These are phyloP conservation scores for Tubosaeta sp. DNA, from an alignment of 768 basidiomycete genomes.

Conservation along the genomic window DNA sequence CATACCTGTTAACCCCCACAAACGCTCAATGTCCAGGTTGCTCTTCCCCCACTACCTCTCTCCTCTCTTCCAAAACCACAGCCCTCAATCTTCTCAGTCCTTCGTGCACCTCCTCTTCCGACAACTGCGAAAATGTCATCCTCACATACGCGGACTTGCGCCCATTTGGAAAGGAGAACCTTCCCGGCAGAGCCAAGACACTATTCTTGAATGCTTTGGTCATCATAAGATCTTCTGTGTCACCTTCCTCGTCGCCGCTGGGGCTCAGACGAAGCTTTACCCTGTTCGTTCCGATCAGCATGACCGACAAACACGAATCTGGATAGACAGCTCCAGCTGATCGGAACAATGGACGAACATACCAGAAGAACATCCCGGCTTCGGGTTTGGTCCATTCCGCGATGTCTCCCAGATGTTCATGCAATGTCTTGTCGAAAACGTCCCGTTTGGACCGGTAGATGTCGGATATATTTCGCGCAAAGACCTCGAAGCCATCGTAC, in stretches of 20 bases:
- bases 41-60: not conserved
- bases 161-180: conserved; percentile 64
- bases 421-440: conserved; percentile 66
- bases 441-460: conserved; percentile 68
- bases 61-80: conserved; percentile 18
- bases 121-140: conserved; percentile 64
- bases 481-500: conserved; percentile 63
- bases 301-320: not conserved
- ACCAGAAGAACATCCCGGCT: conserved; percentile 81
- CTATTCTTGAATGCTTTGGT: conserved; percentile 69
- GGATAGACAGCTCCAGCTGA: not conserved
- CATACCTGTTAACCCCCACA: too few species aligned
- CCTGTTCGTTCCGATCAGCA: conserved; percentile 33
- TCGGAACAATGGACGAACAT: conserved; percentile 21
- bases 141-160: conserved; percentile 67
- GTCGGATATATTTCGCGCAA: conserved; percentile 57
- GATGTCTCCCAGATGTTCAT: conserved; percentile 48
- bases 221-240: conserved; percentile 64
- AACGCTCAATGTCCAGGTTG: not conserved
- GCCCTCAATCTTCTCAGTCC: conserved; percentile 53
- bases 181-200: conserved; percentile 78
- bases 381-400: not conserved
- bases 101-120: conserved; percentile 61
- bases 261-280: conserved; percentile 48
- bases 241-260: conserved; percentile 36